Evolutionary conservation across 805 yeast species (phyloP), one percentile per base, ranked within the genome.

Genomic region (Myxozyma sirexii): DNA sequence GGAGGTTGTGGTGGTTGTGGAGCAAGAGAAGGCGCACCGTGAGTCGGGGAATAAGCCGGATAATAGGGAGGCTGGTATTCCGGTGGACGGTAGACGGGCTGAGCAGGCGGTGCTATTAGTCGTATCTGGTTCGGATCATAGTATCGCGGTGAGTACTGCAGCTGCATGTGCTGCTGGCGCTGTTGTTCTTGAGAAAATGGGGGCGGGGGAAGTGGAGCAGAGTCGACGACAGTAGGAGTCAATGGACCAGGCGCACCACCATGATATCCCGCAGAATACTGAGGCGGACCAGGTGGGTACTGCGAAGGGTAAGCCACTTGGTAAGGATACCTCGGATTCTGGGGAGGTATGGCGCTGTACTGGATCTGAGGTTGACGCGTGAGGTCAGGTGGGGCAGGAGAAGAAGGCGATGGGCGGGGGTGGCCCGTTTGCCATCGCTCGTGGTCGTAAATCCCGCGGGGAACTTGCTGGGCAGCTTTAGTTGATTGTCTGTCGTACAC

Each of bases 351-450:
- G 24, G 35, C 21, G 10, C 4, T 4, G 31, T n/a, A 24, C 31
- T 4, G 42, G 19, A 12, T 2, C 15, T 13, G 43, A 13, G 42
- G 17, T 1, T 35, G 29, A 13, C 4, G 24, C n/a, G 31, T 46
- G n/a, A 17, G 53, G 35, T 21, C 29, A 23, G 53, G 43, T 23
- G 44, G 33, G 15, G 51, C 31, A 4, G 38, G n/a, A 3, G 46
- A 15, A 13, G 38, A 26, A n/a, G 23, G 45, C 44, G 24, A 35
- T 4, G 13, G 21, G 19, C 17, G 21, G 26, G 17, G 19, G 4
- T n/a, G n/a, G n/a, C n/a, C n/a, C n/a, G 37, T 45, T 13, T 4
- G 45, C 33, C 51, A 35, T 29, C 51, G 46, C 27, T 35, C 49
- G 27, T 27, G 27, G 37, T 33, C 37, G 21, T 21, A 15, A 13